These are phyloP conservation scores for Tulasnella sp. DNA, from an alignment of 768 basidiomycete species.

Conservation along the genomic window DNA sequence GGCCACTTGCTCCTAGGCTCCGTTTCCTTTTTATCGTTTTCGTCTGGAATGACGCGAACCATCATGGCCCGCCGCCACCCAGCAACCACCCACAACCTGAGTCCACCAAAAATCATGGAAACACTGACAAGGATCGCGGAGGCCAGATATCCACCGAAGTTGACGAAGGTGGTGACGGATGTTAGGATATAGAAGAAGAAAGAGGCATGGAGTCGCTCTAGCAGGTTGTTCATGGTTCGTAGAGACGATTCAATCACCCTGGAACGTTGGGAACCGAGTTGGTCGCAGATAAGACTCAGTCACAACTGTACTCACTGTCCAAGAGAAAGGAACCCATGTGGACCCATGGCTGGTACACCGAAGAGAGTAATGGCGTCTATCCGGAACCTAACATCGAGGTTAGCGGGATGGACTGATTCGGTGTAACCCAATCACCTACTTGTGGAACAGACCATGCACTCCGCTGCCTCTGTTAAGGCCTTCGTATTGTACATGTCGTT, in stretches of 20 bases:
- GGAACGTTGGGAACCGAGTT: conserved; percentile 6
- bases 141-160: conserved; percentile 88
- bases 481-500: conserved; percentile 68
- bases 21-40: conserved; percentile 42
- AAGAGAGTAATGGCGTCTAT: conserved; percentile 93
- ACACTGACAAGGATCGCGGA: conserved; percentile 80
- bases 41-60: neutral
- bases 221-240: conserved; percentile 86
- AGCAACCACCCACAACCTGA: conserved; percentile 65
- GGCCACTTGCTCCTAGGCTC: conserved; percentile 48
- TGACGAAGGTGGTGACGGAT: conserved; percentile 63
- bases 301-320: conserved; percentile 59
- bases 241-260: conserved; percentile 85
- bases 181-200: conserved; percentile 94
- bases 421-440: conserved; percentile 43
- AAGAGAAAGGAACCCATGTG: conserved; percentile 91
- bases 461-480: conserved; percentile 79
- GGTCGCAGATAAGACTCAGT: neutral
- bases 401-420: neutral
- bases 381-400: conserved; percentile 60
- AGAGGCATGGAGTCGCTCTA: conserved; percentile 94
- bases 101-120: conserved; percentile 79
- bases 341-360: conserved; percentile 80
- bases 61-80: conserved; percentile 46
- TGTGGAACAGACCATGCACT: conserved; percentile 85